A percentile compares a stretch with the other conserved stretches of the same genome.
phyloP scores from a whole-genome alignment of 441 rosid species.

The Populus hybrid region DNA sequence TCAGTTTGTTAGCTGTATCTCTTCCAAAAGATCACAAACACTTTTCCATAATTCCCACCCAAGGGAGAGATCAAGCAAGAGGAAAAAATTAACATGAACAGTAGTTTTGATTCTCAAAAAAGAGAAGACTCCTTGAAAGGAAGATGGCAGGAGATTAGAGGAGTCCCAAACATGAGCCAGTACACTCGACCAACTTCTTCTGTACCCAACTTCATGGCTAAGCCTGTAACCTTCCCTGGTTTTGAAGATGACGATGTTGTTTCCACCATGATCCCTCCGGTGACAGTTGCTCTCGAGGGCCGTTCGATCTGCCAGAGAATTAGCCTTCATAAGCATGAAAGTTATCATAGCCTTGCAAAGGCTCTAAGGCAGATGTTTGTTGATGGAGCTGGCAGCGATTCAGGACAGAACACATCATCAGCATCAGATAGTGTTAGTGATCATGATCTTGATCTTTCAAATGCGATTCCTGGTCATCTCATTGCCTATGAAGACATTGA shows the following conservation, averaged over 20 bases:
- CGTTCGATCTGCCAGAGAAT: constrained; percentile 88
- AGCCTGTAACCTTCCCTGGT: constrained; percentile 42
- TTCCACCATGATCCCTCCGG: constrained; percentile 49
- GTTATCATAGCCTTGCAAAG: constrained; percentile 76
- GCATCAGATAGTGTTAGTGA: constrained; percentile 9
- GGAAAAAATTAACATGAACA: constrained; percentile 26
- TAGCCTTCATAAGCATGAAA: constrained; percentile 66
- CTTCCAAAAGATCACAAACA: not conserved
- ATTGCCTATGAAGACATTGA: constrained; percentile 88
- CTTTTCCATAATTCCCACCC: not conserved
- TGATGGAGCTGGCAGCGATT: constrained; percentile 38
- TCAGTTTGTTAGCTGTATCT: constrained; percentile 6
- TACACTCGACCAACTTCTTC: constrained; percentile 28
- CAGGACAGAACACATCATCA: not conserved
- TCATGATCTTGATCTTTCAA: constrained; percentile 55
- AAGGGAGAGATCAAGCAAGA: not conserved
- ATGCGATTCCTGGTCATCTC: constrained; percentile 79
- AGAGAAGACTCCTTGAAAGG: constrained; percentile 47
- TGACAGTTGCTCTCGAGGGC: constrained; percentile 84
- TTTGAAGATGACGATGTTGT: constrained; percentile 59
- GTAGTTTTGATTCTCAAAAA: constrained; percentile 39
- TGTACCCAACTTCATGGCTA: constrained; percentile 13
- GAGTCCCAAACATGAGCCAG: constrained; percentile 17
- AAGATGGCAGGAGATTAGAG: constrained; percentile 43
- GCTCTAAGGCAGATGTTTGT: constrained; percentile 84